Evolutionary conservation across 2,329 filamentous ascomycete genomes (phyloP).

Genomic region (Diaporthe sp.): DNA sequence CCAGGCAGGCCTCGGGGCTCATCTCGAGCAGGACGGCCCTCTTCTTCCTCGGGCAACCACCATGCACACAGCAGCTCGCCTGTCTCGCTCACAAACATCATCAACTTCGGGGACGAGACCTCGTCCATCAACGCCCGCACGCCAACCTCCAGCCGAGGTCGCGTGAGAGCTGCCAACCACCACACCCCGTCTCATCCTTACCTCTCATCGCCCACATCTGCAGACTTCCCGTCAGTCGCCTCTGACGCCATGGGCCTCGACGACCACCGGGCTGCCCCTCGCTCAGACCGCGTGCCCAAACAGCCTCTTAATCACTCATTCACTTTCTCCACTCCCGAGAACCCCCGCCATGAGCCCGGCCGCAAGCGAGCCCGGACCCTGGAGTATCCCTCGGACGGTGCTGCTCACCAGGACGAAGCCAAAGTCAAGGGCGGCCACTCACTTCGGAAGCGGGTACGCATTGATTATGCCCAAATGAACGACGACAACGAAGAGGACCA

Average conservation of each 20-base stretch:
- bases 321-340: conserved; percentile 54
- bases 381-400: conserved; percentile 53
- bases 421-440: conserved; percentile 71
- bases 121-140: conserved; percentile 28
- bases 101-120: conserved; percentile 36
- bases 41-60: conserved; percentile 38
- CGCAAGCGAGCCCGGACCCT: conserved; percentile 61
- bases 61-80: conserved; percentile 28
- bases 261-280: conserved; percentile 32
- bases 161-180: conserved; percentile 33
- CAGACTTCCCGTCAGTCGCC: conserved; percentile 17
- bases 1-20: conserved; percentile 37
- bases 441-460: conserved; percentile 67
- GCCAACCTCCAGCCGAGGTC: conserved; percentile 37
- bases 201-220: conserved; percentile 33
- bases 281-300: conserved; percentile 46
- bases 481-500: conserved; percentile 56
- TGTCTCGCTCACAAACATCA: conserved; percentile 33
- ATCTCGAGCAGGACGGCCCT: conserved; percentile 36
- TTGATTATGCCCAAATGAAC: conserved; percentile 70
- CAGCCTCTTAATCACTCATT: conserved; percentile 54
- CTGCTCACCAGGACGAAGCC: conserved; percentile 59
- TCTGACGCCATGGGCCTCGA: conserved; percentile 33
- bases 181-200: conserved; percentile 32
- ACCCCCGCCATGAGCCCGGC: conserved; percentile 43